Evolutionary conservation across 1,139 yeast species (phyloP).

Genomic region (Debaryomycetaceae sp.): DNA sequence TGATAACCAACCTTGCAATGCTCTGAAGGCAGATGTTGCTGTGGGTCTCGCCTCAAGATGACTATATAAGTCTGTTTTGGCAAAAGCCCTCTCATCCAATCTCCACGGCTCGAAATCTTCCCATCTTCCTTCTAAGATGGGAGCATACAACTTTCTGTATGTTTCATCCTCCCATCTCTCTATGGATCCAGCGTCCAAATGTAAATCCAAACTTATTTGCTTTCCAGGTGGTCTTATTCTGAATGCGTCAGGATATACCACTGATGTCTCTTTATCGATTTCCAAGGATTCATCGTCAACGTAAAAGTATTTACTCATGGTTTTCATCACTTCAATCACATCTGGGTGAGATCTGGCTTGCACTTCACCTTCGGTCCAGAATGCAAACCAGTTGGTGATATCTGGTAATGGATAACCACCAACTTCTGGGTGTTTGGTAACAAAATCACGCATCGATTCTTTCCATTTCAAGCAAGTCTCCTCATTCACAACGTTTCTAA

Average conservation of each 20-base stretch:
- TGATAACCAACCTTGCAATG: constrained; percentile 40
- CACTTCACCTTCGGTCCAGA: constrained; percentile 42
- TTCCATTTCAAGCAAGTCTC: constrained; percentile 21
- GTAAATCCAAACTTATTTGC: constrained; percentile 23
- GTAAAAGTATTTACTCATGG: constrained; percentile 32
- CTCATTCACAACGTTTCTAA: constrained; percentile 24
- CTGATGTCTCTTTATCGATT: constrained; percentile 17
- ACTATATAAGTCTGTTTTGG: constrained; percentile 34
- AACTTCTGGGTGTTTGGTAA: constrained; percentile 15
- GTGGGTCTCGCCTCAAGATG: constrained; percentile 33
- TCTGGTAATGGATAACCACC: constrained; percentile 18
- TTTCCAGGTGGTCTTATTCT: constrained; percentile 44
- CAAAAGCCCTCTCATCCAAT: constrained; percentile 32
- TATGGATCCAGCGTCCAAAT: constrained; percentile 44
- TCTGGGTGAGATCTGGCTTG: constrained; percentile 42
- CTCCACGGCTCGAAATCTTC: constrained; percentile 45
- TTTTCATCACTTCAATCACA: constrained; percentile 23
- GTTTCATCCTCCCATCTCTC: constrained; percentile 46
- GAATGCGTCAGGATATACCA: constrained; percentile 37
- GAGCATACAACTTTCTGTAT: constrained; percentile 35
- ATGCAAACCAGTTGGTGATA: constrained; percentile 14
- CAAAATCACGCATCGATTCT: constrained; percentile 15
- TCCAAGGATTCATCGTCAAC: constrained; percentile 21
- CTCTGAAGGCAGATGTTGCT: constrained; percentile 38
- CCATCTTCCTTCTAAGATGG: constrained; percentile 44